phyloP scores from a whole-genome alignment of 179 eudicot species.

The Gypsophila paniculata region DNA sequence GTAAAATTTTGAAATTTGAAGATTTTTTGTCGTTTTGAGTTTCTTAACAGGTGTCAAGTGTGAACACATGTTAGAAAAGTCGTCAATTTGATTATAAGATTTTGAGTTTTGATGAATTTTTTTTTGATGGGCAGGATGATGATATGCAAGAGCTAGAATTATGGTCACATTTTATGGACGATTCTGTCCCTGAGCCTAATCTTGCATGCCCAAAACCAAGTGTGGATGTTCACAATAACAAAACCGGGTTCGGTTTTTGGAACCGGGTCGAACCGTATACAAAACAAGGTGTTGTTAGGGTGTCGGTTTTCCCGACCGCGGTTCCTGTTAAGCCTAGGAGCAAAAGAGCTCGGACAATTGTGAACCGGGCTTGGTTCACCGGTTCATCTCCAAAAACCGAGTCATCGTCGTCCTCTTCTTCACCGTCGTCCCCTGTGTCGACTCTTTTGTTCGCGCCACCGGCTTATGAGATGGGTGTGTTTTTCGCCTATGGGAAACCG shows the following conservation, averaged over 20 bases:
- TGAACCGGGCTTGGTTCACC: conserved; percentile 30
- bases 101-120: background rate
- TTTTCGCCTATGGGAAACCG: conserved; percentile 30
- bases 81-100: background rate
- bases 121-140: conserved; percentile 42
- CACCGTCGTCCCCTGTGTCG: conserved; percentile 31
- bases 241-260: conserved; percentile 25
- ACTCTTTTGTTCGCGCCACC: conserved; percentile 24
- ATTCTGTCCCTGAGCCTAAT: conserved; percentile 52
- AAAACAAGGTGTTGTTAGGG: conserved; percentile 20
- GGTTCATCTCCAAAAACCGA: conserved; percentile 39
- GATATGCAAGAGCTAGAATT: conserved; percentile 75
- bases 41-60: too few species aligned
- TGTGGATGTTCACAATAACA: background rate
- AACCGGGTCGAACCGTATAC: conserved; percentile 39
- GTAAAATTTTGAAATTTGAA: too few species aligned
- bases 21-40: too few species aligned
- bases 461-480: conserved; percentile 26
- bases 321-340: conserved; percentile 59
- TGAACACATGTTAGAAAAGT: too few species aligned
- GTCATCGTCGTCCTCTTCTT: conserved; percentile 41
- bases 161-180: conserved; percentile 81
- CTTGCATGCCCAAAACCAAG: conserved; percentile 44
- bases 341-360: conserved; percentile 42
- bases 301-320: conserved; percentile 35